These are phyloP conservation scores for Stevia rebaudiana DNA, from an alignment of 140 eudicot species.

Conservation along the genomic window DNA sequence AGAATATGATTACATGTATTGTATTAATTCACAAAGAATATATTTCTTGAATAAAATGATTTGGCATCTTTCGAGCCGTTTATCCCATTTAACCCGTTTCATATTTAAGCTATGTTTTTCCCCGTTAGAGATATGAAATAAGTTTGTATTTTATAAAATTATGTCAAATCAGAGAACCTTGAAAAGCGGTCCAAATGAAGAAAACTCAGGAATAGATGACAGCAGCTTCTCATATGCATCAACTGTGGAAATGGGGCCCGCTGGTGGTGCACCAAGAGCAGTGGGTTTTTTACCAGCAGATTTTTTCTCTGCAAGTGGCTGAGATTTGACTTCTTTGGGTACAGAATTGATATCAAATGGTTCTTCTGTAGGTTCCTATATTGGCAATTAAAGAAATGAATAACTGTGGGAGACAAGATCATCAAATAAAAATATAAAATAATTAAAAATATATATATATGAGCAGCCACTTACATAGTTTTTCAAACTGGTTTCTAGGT, in stretches of 20 bases:
- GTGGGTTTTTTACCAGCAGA: constrained; percentile 77
- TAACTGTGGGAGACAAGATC: not conserved
- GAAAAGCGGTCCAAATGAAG: constrained; percentile 75
- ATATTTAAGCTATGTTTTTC: not conserved
- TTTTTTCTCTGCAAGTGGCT: constrained; percentile 78
- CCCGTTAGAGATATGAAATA: not conserved
- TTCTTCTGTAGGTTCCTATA: constrained; percentile 83
- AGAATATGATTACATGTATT: not conserved
- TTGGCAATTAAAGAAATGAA: not conserved
- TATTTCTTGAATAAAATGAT: not conserved
- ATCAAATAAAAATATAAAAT: not conserved
- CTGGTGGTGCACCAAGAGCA: constrained; percentile 67
- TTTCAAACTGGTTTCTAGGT: constrained; percentile 80
- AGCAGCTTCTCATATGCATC: constrained; percentile 80
- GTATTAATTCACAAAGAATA: not conserved
- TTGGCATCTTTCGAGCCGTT: not conserved
- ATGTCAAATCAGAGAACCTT: constrained; percentile 44
- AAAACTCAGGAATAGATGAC: constrained; percentile 77
- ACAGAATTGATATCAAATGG: constrained; percentile 75
- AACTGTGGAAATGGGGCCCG: constrained; percentile 55
- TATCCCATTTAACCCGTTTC: not conserved
- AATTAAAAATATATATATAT: not conserved
- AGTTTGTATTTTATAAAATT: not conserved
- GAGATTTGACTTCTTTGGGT: constrained; percentile 78
- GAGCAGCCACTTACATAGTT: constrained; percentile 50